Conservation (phyloP, 2,329 filamentous ascomycete genomes). For the Torrubiellomyces zombiae region DNA sequence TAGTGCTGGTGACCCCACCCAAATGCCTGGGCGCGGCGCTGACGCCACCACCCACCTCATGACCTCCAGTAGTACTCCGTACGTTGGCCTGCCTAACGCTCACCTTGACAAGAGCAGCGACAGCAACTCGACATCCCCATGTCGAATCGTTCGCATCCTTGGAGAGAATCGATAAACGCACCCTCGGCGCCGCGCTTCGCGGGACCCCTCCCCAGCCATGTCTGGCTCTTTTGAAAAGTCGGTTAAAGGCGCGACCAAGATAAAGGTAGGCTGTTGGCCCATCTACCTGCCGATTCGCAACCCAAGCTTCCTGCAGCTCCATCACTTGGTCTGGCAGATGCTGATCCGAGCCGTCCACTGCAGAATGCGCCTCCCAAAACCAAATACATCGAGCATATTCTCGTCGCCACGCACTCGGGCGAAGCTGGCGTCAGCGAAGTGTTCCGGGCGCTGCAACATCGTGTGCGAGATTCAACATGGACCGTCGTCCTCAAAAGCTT, state of each 20-base stretch:
- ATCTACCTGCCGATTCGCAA: too few relatives aligned
- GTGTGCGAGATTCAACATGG: slow-evolving; percentile 92
- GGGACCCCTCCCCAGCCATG: slow-evolving; percentile 29
- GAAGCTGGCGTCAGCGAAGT: slow-evolving; percentile 92
- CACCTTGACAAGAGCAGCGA: too few relatives aligned
- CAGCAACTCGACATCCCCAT: slow-evolving; percentile 3
- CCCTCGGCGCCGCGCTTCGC: neutral
- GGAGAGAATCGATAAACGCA: slow-evolving; percentile 1
- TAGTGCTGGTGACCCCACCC: too few relatives aligned
- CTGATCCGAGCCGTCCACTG: neutral
- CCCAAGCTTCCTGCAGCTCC: too few relatives aligned
- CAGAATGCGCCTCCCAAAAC: slow-evolving; percentile 92
- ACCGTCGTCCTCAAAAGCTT: slow-evolving; percentile 98
- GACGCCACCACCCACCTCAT: too few relatives aligned
- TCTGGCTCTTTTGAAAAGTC: slow-evolving; percentile 94
- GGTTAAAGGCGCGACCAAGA: slow-evolving; percentile 95
- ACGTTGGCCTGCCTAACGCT: too few relatives aligned
- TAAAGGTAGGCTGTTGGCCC: slow-evolving; percentile 47
- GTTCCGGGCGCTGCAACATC: slow-evolving; percentile 77
- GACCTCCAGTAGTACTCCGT: too few relatives aligned
- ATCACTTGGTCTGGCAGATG: too few relatives aligned
- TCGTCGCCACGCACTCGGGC: slow-evolving; percentile 85
- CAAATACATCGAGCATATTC: slow-evolving; percentile 97
- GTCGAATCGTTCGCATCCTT: slow-evolving; percentile 1
- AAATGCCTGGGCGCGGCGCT: too few relatives aligned